Percentiles rank a stretch among this genome's conserved stretches.
Evolutionary conservation across 2,329 filamentous ascomycete species (phyloP).

Genomic region (Stagonosporopsis cucurbitacearum): DNA sequence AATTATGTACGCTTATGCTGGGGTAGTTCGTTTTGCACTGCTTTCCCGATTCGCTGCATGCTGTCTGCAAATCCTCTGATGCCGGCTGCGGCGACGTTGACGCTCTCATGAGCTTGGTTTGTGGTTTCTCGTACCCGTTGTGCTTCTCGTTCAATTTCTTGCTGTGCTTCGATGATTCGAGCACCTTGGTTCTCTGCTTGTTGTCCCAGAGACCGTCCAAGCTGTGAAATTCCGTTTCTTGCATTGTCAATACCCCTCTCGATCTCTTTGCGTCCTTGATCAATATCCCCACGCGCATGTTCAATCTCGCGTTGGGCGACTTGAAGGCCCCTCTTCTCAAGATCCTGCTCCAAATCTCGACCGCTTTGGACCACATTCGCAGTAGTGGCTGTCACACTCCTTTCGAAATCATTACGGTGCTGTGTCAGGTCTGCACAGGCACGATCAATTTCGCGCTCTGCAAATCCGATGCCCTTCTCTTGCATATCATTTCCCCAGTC

Average conservation of each 20-base stretch:
- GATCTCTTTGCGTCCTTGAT: constrained; percentile 10
- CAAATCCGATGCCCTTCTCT: not conserved
- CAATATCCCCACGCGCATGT: constrained; percentile 10
- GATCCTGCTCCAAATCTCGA: constrained; percentile 14
- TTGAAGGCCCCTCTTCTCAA: constrained; percentile 16
- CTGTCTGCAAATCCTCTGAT: constrained; percentile 20
- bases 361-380: not conserved
- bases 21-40: constrained; percentile 19
- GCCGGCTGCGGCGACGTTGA: constrained; percentile 12
- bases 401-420: constrained; percentile 3
- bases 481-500: constrained; percentile 22
- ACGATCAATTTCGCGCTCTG: constrained; percentile 2
- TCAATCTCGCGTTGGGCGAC: constrained; percentile 16
- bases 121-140: constrained; percentile 8
- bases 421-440: not conserved
- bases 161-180: constrained; percentile 13
- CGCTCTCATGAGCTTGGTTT: constrained; percentile 12
- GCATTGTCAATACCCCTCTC: constrained; percentile 13
- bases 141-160: constrained; percentile 14
- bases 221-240: constrained; percentile 5
- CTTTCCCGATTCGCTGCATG: constrained; percentile 19
- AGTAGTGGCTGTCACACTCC: not conserved
- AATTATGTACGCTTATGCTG: constrained; percentile 7
- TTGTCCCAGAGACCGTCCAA: constrained; percentile 9
- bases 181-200: constrained; percentile 11